Evolutionary conservation across 75 land plant species (phyloP).

Genomic region (Pseudotsuga menziesii): DNA sequence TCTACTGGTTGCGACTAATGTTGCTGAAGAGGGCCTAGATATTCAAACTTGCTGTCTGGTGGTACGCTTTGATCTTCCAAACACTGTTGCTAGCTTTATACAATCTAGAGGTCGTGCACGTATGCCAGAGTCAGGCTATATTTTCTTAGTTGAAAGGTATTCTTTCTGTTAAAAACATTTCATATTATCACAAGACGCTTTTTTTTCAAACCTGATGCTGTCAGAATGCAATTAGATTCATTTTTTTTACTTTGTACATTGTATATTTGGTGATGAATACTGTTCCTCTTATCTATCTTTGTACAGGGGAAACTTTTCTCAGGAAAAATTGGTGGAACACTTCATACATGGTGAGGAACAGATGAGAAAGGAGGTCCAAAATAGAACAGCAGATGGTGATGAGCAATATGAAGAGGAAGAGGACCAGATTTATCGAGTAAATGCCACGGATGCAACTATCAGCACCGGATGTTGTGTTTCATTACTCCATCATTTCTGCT

Average conservation of each 20-base stretch:
- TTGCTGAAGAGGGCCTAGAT: slow-evolving; percentile 99
- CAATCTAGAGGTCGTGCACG: slow-evolving; percentile 99
- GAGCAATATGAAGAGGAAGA: slow-evolving; percentile 32
- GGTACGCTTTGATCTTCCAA: slow-evolving; percentile 91
- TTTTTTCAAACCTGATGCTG: not conserved
- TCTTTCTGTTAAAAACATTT: not conserved
- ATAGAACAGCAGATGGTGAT: slow-evolving; percentile 25
- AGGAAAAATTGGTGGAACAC: slow-evolving; percentile 38
- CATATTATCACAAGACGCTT: not conserved
- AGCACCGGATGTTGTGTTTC: slow-evolving; percentile 68
- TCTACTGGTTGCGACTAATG: slow-evolving; percentile 90
- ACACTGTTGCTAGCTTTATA: slow-evolving; percentile 82
- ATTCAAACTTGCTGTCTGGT: slow-evolving; percentile 93
- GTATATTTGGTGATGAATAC: not conserved
- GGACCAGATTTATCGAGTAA: slow-evolving; percentile 56
- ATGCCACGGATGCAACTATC: slow-evolving; percentile 73
- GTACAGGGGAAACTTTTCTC: slow-evolving; percentile 64
- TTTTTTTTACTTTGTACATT: not conserved
- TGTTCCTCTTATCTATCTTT: slow-evolving; percentile 2
- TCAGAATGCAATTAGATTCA: not conserved
- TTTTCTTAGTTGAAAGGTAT: slow-evolving; percentile 78
- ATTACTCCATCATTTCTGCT: slow-evolving; percentile 84
- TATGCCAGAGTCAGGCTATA: slow-evolving; percentile 66
- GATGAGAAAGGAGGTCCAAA: slow-evolving; percentile 55
- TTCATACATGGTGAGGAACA: slow-evolving; percentile 47